These are phyloP conservation scores for Dothideomycetes sp. DNA, from an alignment of 2,329 filamentous ascomycete genomes.

Conservation along the genomic window DNA sequence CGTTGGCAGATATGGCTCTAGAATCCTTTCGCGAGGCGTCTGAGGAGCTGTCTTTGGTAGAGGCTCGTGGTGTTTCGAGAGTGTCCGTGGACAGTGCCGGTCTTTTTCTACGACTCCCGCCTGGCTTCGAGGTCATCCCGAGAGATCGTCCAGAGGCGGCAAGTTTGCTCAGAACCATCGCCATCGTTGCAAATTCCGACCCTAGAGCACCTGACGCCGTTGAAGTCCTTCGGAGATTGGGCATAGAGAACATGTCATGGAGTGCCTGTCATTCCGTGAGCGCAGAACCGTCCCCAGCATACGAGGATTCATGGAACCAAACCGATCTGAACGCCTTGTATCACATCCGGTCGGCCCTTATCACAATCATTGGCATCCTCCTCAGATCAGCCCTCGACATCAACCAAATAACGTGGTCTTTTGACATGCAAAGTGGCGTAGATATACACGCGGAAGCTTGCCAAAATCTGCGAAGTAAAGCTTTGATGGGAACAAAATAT, in stretches of 20 bases:
- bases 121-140: conserved; percentile 16
- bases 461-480: conserved; percentile 16
- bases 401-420: conserved; percentile 5
- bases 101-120: conserved; percentile 2
- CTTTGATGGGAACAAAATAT: conserved; percentile 18
- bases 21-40: conserved; percentile 16
- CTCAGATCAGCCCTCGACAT: conserved; percentile 10
- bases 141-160: conserved; percentile 15
- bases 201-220: conserved; percentile 4
- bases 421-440: conserved; percentile 15
- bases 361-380: conserved; percentile 15
- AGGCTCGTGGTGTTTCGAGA: no score
- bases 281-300: conserved; percentile 7
- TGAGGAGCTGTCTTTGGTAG: conserved; percentile 8
- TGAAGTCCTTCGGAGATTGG: conserved; percentile 11
- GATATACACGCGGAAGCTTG: conserved; percentile 17
- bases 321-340: conserved; percentile 17
- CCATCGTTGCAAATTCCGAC: conserved; percentile 8
- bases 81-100: conserved; percentile 7
- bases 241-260: conserved; percentile 18
- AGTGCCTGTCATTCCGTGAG: conserved; percentile 16
- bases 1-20: conserved; percentile 17
- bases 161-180: conserved; percentile 15
- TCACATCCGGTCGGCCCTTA: conserved; percentile 18
- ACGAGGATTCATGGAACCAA: conserved; percentile 16